Percentiles rank a stretch among this genome's conserved stretches.
These are phyloP conservation scores for Fusarium nelsonii DNA, from an alignment of 2,329 filamentous ascomycete genomes.

Conservation along the genomic window DNA sequence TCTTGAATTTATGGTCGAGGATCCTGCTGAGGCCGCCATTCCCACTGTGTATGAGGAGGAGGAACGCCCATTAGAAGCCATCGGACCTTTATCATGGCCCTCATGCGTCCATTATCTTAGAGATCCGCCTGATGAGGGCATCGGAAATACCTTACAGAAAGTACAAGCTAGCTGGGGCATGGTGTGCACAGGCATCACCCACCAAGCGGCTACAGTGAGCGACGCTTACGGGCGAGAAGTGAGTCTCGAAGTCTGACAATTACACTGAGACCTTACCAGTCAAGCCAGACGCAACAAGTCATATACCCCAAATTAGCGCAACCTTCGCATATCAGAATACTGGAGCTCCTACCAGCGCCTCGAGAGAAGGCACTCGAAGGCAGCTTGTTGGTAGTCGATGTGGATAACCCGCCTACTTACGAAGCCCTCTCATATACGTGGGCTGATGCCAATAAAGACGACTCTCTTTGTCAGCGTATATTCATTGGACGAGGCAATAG, in stretches of 20 bases:
- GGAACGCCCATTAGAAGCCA: not conserved
- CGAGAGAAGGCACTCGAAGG: constrained; percentile 18
- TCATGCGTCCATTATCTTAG: constrained; percentile 4
- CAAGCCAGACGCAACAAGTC: constrained; percentile 16
- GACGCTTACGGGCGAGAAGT: constrained; percentile 26
- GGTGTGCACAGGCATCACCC: constrained; percentile 5
- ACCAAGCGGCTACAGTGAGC: constrained; percentile 11
- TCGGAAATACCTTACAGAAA: not conserved
- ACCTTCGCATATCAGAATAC: constrained; percentile 14
- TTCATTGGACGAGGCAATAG: constrained; percentile 25
- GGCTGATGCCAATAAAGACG: constrained; percentile 20
- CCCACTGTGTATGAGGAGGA: not conserved
- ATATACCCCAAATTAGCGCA: constrained; percentile 11
- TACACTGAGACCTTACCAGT: constrained; percentile 1
- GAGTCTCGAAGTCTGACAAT: not conserved
- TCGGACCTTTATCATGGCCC: constrained; percentile 7
- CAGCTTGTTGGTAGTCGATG: constrained; percentile 10
- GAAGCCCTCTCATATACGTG: constrained; percentile 33
- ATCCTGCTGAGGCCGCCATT: not conserved
- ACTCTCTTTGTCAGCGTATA: constrained; percentile 25
- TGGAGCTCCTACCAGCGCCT: constrained; percentile 16
- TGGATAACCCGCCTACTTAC: constrained; percentile 9
- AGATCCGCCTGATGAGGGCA: not conserved
- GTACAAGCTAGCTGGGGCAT: not conserved
- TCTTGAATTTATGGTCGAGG: constrained; percentile 4